These are phyloP conservation scores for Escovopsis sp. DNA, from an alignment of 2,329 filamentous ascomycete genomes.

Conservation along the genomic window DNA sequence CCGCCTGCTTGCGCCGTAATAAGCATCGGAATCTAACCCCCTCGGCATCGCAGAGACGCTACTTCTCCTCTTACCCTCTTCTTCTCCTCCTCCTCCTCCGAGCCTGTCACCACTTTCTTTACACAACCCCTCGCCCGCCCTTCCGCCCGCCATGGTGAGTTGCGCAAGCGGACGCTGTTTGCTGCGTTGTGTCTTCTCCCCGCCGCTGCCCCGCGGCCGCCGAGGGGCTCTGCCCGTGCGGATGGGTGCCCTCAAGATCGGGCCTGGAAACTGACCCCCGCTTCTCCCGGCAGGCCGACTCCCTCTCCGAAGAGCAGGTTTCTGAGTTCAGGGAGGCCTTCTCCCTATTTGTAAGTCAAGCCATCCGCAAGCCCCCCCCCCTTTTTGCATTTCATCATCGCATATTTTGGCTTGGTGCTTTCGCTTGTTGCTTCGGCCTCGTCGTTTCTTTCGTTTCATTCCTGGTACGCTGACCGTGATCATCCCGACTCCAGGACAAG, in stretches of 20 bases:
- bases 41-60: constrained; percentile 7
- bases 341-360: constrained; percentile 97
- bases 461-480: too few relatives aligned
- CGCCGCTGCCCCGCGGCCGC: constrained; percentile 7
- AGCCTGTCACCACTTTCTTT: background rate
- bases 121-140: constrained; percentile 5
- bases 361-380: background rate
- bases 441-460: too few relatives aligned
- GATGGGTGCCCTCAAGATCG: constrained; percentile 4
- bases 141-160: constrained; percentile 16
- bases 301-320: constrained; percentile 98
- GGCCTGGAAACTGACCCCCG: constrained; percentile 11
- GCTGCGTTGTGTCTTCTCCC: constrained; percentile 1
- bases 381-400: background rate
- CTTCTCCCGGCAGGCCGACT: constrained; percentile 57
- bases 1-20: too few relatives aligned
- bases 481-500: constrained; percentile 52
- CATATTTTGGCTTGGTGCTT: too few relatives aligned
- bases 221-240: constrained; percentile 15
- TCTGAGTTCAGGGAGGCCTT: constrained; percentile 99
- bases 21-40: too few relatives aligned
- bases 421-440: too few relatives aligned
- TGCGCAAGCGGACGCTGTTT: background rate
- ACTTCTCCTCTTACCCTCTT: too few relatives aligned
- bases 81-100: constrained; percentile 1